phyloP scores from a whole-genome alignment of 1,139 yeast genomes.

The Hemisphaericaspora xylanilytica region DNA sequence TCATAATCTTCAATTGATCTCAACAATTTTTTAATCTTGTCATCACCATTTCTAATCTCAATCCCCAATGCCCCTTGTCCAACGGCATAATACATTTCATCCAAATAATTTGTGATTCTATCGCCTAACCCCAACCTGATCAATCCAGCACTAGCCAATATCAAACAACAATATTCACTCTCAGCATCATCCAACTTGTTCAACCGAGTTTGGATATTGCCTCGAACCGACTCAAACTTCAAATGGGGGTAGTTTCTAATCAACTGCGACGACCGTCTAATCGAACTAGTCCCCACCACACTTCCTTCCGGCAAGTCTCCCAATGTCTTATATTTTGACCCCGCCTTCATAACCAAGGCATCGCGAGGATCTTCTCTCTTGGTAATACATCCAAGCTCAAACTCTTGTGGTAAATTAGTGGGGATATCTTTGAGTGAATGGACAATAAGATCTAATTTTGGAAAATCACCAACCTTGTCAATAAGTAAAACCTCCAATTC shows the following conservation, averaged over 20 bases:
- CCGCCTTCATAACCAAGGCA: slow-evolving; percentile 78
- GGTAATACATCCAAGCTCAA: slow-evolving; percentile 83
- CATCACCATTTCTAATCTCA: slow-evolving; percentile 76
- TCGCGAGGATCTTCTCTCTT: slow-evolving; percentile 90
- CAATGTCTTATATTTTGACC: slow-evolving; percentile 60
- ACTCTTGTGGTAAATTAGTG: slow-evolving; percentile 83
- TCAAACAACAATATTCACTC: slow-evolving; percentile 69
- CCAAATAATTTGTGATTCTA: slow-evolving; percentile 68
- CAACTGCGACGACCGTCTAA: slow-evolving; percentile 79
- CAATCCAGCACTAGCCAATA: slow-evolving; percentile 92
- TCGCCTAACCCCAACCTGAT: slow-evolving; percentile 65
- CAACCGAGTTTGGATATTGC: slow-evolving; percentile 81
- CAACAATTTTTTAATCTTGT: slow-evolving; percentile 55
- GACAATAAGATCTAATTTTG: slow-evolving; percentile 81
- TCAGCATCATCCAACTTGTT: slow-evolving; percentile 70
- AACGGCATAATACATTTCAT: slow-evolving; percentile 91
- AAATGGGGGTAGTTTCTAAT: slow-evolving; percentile 42
- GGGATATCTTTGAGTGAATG: slow-evolving; percentile 97
- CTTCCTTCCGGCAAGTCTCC: slow-evolving; percentile 80
- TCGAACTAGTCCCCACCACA: slow-evolving; percentile 90
- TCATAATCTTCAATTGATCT: slow-evolving; percentile 62
- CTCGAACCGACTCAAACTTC: slow-evolving; percentile 73
- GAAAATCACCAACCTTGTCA: slow-evolving; percentile 58
- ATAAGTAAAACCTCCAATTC: slow-evolving; percentile 81
- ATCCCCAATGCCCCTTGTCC: slow-evolving; percentile 98